These are phyloP conservation scores for Ustilago bromivora DNA, from an alignment of 1,284 basidiomycete genomes.

Conservation along the genomic window DNA sequence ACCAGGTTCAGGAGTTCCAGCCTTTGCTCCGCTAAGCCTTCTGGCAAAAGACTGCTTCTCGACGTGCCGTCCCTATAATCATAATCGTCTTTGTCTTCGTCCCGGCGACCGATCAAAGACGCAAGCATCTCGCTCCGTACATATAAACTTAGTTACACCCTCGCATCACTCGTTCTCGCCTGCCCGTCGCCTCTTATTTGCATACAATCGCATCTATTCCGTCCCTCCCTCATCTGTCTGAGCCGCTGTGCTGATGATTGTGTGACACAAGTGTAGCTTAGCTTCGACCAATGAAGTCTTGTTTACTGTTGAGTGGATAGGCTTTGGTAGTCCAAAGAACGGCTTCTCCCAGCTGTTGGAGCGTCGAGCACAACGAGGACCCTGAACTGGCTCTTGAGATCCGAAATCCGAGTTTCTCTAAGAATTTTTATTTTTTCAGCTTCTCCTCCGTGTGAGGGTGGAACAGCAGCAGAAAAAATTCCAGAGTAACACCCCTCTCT, in stretches of 20 bases:
- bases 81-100: not conserved
- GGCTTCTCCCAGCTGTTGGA: not conserved
- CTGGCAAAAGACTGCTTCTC: too few species aligned
- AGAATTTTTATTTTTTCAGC: slow-evolving; percentile 17
- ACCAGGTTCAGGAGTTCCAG: slow-evolving; percentile 58
- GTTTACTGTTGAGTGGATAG: too few species aligned
- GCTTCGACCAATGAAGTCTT: too few species aligned
- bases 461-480: slow-evolving; percentile 23
- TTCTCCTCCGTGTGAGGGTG: not conserved
- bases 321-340: too few species aligned
- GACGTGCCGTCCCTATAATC: not conserved
- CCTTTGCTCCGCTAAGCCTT: slow-evolving; percentile 41
- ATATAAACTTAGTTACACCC: not conserved
- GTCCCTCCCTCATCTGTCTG: not conserved
- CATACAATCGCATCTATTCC: not conserved
- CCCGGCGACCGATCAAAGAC: slow-evolving; percentile 1
- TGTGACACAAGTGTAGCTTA: too few species aligned
- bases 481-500: slow-evolving; percentile 5
- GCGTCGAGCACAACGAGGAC: slow-evolving; percentile 1
- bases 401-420: slow-evolving; percentile 20
- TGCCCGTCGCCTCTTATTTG: not conserved
- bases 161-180: not conserved
- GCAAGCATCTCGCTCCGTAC: slow-evolving; percentile 7
- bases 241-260: too few species aligned
- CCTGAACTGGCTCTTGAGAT: not conserved